These are phyloP conservation scores for Colletotrichum sp. DNA, from an alignment of 2,329 filamentous ascomycete genomes.

Conservation along the genomic window DNA sequence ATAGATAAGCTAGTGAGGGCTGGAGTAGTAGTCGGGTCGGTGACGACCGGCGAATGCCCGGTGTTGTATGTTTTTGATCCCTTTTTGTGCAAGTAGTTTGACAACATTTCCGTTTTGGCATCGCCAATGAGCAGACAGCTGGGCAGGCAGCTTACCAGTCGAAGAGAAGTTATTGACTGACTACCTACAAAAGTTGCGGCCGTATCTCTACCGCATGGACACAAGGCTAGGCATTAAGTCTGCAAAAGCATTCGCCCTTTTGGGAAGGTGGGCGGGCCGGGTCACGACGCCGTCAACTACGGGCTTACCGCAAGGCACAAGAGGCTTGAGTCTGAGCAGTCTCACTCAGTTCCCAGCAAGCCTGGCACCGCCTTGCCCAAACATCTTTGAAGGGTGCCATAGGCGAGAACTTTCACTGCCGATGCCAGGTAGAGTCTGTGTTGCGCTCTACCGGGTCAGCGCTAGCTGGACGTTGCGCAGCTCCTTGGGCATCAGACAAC, in stretches of 20 bases:
- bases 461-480: background rate
- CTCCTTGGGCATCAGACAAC: background rate
- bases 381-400: background rate
- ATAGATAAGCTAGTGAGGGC: background rate
- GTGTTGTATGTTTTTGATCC: background rate
- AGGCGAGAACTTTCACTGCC: background rate
- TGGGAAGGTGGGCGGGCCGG: background rate
- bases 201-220: background rate
- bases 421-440: background rate
- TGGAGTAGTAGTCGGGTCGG: background rate
- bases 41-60: background rate
- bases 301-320: background rate
- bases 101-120: background rate
- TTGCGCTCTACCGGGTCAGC: background rate
- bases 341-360: background rate
- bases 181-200: background rate
- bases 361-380: background rate
- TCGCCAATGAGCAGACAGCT: background rate
- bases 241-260: background rate
- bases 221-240: background rate
- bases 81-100: background rate
- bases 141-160: background rate
- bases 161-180: background rate
- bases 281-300: background rate
- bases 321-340: background rate